phyloP scores from a whole-genome alignment of 495 filamentous ascomycete genomes.

The Tuber indicum region DNA sequence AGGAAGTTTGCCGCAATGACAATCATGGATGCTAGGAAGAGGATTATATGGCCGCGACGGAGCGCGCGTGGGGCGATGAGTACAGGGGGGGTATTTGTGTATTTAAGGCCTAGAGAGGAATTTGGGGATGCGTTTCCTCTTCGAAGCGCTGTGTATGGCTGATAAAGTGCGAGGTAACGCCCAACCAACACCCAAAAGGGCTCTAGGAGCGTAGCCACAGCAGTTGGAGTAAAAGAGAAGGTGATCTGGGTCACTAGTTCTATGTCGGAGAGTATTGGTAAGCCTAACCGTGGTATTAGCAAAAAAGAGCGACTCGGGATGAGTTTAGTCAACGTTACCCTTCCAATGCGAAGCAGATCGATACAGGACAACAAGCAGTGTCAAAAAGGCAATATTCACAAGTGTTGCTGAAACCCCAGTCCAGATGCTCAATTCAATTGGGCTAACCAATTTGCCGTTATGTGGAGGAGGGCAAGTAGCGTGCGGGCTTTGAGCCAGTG shows the following conservation, averaged over 20 bases:
- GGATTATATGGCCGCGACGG: slow-evolving; percentile 42
- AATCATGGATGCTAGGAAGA: slow-evolving; percentile 16
- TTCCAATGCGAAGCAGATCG: slow-evolving; percentile 10
- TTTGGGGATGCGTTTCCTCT: slow-evolving; percentile 36
- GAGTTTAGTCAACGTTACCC: slow-evolving; percentile 8
- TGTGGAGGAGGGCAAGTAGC: not conserved
- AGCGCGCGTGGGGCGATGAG: slow-evolving; percentile 44
- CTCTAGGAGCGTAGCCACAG: slow-evolving; percentile 47
- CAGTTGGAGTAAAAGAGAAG: slow-evolving; percentile 48
- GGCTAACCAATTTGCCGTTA: not conserved
- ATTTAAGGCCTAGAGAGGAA: slow-evolving; percentile 43
- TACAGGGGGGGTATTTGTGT: slow-evolving; percentile 48
- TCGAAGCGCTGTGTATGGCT: slow-evolving; percentile 47
- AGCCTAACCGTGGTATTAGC: slow-evolving; percentile 37
- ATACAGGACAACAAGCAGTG: slow-evolving; percentile 14
- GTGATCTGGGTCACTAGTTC: slow-evolving; percentile 44
- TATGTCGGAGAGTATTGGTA: slow-evolving; percentile 44
- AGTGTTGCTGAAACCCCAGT: slow-evolving; percentile 8
- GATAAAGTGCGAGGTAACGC: slow-evolving; percentile 45
- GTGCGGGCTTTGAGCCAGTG: not conserved
- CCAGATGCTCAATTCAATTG: slow-evolving; percentile 7
- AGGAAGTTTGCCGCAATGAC: slow-evolving; percentile 30
- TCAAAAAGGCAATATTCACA: not conserved
- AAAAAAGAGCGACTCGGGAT: not conserved
- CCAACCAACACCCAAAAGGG: slow-evolving; percentile 48